Base-by-base conservation (phyloP, 1,284 basidiomycete species). In the Cutaneotrichosporon sp. region DNA sequence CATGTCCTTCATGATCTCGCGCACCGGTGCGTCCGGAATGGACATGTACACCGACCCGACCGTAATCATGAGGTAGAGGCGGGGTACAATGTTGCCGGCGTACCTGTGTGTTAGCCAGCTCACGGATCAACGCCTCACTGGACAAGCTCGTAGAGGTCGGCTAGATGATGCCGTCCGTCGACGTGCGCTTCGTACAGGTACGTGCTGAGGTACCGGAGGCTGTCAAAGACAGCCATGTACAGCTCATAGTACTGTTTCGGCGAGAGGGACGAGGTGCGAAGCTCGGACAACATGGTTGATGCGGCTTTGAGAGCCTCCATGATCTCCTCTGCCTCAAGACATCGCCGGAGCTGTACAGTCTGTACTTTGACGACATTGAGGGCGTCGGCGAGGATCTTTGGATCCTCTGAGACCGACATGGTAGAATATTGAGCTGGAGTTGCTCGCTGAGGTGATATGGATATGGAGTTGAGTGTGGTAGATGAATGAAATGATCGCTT, bases 1-100 rank as follows among this genome's bases (percentile, higher is more conserved):
- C 93, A 97, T 96, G 81, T 97, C 94, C 85, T 96, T 97, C 94
- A 97, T 97, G 70, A 97, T 92, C 82, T 97, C 93, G 84, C 93
- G 95, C 64, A 97, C 88, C 7, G 94, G 94, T 8, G 93, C 92
- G 63, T 96, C 93, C 2, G 92, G 88, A 52, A 97, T 89, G 22
- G 92, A 93, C 94, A 97, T 97, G 84, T 96, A 97, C 22, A 97
- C 93, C 1, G 94, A 91, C 64, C 94, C 95, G 64, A 97, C 94
- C 31, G 95, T 97, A 73, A 97, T 96, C 94, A 97, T 97, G 74
- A 97, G 90, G 81, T 97, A 97, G 38, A 96, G 85, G 30, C 93
- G 88, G 21, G 93, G 93, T 32, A 97, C 89, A 79, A 97, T 96
- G 71, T 83, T 84, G 42, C 79, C 79, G 16, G 77, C 78, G 60